phyloP scores from a whole-genome alignment of 176 grass and related monocot genomes.

The Rhynchospora pubera region DNA sequence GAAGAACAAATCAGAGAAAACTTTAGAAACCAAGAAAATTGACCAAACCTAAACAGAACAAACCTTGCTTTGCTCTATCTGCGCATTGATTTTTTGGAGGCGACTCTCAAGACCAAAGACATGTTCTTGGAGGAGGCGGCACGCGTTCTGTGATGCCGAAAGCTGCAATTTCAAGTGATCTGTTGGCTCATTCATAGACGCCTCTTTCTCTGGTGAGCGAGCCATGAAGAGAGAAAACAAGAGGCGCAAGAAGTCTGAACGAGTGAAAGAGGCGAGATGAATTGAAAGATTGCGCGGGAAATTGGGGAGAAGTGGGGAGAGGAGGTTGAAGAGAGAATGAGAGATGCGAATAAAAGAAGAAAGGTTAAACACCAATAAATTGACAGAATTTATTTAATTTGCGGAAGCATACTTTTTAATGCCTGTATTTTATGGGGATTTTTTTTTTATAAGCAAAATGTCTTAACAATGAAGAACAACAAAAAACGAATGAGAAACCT shows the following conservation, averaged over 20 bases:
- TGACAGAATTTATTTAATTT: too few species aligned
- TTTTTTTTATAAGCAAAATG: too few species aligned
- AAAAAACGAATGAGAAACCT: too few species aligned
- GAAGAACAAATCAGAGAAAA: not conserved
- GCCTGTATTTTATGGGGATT: too few species aligned
- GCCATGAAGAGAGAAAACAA: not conserved
- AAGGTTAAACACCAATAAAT: not conserved
- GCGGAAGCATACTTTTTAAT: too few species aligned
- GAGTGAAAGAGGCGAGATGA: not conserved
- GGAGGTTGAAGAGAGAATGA: too few species aligned
- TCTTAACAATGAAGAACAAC: too few species aligned
- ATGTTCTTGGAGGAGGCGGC: slow-evolving; percentile 65
- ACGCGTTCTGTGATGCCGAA: slow-evolving; percentile 46
- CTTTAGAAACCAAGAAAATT: not conserved
- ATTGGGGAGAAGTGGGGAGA: too few species aligned
- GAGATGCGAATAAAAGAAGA: not conserved
- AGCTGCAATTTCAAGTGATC: slow-evolving; percentile 48
- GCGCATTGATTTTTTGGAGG: slow-evolving; percentile 33
- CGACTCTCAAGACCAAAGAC: slow-evolving; percentile 63
- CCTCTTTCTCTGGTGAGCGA: slow-evolving; percentile 31
- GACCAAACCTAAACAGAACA: not conserved
- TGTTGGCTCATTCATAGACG: slow-evolving; percentile 46
- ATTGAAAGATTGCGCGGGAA: not conserved
- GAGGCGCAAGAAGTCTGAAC: too few species aligned
- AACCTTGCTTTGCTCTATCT: slow-evolving; percentile 37